These are phyloP conservation scores for Pythium aquatile DNA, from an alignment of 352 stramenopile species.

Conservation along the genomic window DNA sequence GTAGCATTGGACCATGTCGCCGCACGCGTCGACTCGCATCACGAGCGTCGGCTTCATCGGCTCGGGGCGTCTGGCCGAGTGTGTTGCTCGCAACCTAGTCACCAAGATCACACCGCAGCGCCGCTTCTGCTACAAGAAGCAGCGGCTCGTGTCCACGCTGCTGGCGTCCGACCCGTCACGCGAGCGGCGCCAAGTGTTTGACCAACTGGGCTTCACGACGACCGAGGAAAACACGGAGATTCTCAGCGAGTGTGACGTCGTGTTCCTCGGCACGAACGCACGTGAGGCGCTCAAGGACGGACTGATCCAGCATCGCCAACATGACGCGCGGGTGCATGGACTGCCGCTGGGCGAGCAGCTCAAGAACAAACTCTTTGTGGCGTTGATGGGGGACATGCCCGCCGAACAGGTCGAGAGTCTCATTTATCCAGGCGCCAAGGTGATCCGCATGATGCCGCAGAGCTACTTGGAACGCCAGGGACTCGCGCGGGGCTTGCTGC, in stretches of 20 bases:
- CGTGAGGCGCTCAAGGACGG: slow-evolving; percentile 40
- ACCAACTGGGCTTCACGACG: slow-evolving; percentile 63
- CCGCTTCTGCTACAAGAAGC: slow-evolving; percentile 74
- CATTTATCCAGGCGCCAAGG: slow-evolving; percentile 58
- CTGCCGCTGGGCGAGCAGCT: slow-evolving; percentile 14
- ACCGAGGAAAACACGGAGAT: slow-evolving; percentile 54
- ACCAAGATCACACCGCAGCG: slow-evolving; percentile 59
- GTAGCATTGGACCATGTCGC: slow-evolving; percentile 4
- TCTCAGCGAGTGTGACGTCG: slow-evolving; percentile 64
- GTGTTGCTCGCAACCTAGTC: slow-evolving; percentile 56
- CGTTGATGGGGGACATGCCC: slow-evolving; percentile 64
- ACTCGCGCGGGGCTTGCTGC: slow-evolving; percentile 49
- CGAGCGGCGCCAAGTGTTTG: slow-evolving; percentile 58
- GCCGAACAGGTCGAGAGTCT: slow-evolving; percentile 52
- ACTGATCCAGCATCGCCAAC: slow-evolving; percentile 8
- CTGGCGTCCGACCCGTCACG: slow-evolving; percentile 59
- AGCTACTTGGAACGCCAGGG: slow-evolving; percentile 54
- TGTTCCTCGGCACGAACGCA: slow-evolving; percentile 62
- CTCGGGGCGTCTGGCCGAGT: slow-evolving; percentile 60
- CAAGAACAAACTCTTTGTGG: slow-evolving; percentile 63
- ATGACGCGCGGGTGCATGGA: neutral
- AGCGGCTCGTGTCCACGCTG: slow-evolving; percentile 67
- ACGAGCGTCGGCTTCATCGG: slow-evolving; percentile 75
- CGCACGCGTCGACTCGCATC: slow-evolving; percentile 29
- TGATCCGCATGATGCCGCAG: slow-evolving; percentile 76